Percentiles rank a stretch among this genome's conserved stretches.
phyloP scores from a whole-genome alignment of 2,329 filamentous ascomycete species.

The Dactylellina parvicollis region DNA sequence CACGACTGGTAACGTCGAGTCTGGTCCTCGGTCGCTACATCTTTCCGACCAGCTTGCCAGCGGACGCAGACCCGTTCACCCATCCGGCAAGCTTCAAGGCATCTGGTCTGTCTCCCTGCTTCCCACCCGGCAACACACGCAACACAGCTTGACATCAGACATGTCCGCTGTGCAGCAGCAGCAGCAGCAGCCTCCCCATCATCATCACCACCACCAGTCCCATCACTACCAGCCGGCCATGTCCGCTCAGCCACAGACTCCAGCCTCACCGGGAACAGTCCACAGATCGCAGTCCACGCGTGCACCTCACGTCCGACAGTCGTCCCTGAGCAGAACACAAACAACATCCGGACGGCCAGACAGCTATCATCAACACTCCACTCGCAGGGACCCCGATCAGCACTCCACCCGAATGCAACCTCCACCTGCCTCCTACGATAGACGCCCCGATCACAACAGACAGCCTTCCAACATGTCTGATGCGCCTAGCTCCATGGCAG shows the following conservation, averaged over 20 bases:
- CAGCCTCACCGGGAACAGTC: conserved; percentile 33
- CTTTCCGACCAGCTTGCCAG: neutral
- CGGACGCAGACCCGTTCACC: neutral
- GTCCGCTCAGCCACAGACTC: conserved; percentile 70
- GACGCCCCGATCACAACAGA: conserved; percentile 51
- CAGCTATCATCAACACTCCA: conserved; percentile 44
- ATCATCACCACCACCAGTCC: conserved; percentile 52
- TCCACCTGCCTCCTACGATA: conserved; percentile 43
- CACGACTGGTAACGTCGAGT: neutral
- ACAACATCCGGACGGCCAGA: conserved; percentile 35
- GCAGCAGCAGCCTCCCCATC: conserved; percentile 41
- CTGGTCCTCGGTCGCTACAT: neutral
- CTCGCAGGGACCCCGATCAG: conserved; percentile 46
- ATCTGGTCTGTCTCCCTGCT: neutral
- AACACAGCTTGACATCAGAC: conserved; percentile 38
- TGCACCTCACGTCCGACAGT: conserved; percentile 50
- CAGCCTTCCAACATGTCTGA: conserved; percentile 57
- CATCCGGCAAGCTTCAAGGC: neutral
- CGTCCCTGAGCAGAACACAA: conserved; percentile 41
- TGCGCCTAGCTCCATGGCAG: conserved; percentile 65
- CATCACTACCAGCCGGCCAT: conserved; percentile 63
- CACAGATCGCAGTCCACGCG: conserved; percentile 50
- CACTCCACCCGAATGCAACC: conserved; percentile 39
- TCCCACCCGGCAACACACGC: conserved; percentile 30
- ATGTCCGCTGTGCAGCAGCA: conserved; percentile 50